Percentiles rank a stretch among this genome's conserved stretches.
phyloP scores from a whole-genome alignment of 2,329 filamentous ascomycete species.

The Neocatenulostroma microsporum region DNA sequence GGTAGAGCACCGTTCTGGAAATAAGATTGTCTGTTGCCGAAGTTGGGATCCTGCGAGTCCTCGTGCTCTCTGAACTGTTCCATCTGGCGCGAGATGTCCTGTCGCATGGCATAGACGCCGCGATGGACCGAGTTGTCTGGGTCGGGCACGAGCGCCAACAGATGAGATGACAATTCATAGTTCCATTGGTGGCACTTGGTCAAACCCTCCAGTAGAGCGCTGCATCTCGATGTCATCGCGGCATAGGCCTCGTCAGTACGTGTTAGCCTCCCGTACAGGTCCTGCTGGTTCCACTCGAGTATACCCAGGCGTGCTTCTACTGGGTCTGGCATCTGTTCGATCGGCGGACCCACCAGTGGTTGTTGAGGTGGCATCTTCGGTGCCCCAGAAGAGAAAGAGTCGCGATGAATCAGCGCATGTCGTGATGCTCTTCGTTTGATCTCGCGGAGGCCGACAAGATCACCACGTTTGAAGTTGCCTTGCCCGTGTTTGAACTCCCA shows the following conservation, averaged over 20 bases:
- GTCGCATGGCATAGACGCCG: slow-evolving; percentile 58
- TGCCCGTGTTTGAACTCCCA: slow-evolving; percentile 99
- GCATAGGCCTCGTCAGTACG: slow-evolving; percentile 78
- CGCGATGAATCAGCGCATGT: slow-evolving; percentile 86
- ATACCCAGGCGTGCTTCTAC: slow-evolving; percentile 65
- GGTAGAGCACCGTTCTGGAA: slow-evolving; percentile 27
- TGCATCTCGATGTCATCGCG: slow-evolving; percentile 71
- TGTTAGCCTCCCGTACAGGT: slow-evolving; percentile 66
- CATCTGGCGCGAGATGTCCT: slow-evolving; percentile 55
- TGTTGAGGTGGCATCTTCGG: slow-evolving; percentile 67
- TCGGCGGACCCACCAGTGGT: slow-evolving; percentile 54
- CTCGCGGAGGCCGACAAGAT: slow-evolving; percentile 81
- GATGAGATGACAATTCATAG: slow-evolving; percentile 69
- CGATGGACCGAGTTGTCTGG: slow-evolving; percentile 70
- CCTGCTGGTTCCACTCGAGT: slow-evolving; percentile 76
- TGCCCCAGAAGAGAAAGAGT: slow-evolving; percentile 62
- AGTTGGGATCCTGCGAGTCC: slow-evolving; percentile 53
- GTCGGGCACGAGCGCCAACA: slow-evolving; percentile 66
- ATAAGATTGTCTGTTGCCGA: slow-evolving; percentile 32
- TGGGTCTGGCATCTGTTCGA: slow-evolving; percentile 65
- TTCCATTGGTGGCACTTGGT: slow-evolving; percentile 71
- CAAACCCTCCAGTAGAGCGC: slow-evolving; percentile 73
- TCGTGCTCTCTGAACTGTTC: slow-evolving; percentile 51
- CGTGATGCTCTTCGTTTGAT: slow-evolving; percentile 92
- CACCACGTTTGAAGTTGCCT: slow-evolving; percentile 92